These are phyloP conservation scores for Dioszegia hungarica DNA, from an alignment of 768 basidiomycete species.

Conservation along the genomic window DNA sequence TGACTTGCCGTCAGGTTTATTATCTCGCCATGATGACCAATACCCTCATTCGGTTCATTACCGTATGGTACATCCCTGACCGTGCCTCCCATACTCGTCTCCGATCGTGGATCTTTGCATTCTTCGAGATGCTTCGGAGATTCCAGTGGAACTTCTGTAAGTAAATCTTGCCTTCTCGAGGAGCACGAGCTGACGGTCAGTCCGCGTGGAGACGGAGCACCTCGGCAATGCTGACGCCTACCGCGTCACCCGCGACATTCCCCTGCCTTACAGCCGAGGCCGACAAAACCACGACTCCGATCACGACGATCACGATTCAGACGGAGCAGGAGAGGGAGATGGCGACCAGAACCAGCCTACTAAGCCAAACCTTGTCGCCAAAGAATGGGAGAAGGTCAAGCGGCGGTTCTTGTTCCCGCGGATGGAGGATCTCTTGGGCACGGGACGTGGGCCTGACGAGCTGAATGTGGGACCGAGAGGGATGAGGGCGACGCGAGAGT, in stretches of 20 bases:
- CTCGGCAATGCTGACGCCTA: slow-evolving; percentile 90
- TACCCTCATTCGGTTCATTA: slow-evolving; percentile 69
- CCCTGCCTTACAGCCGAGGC: slow-evolving; percentile 66
- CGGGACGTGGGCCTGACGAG: slow-evolving; percentile 34
- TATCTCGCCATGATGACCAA: slow-evolving; percentile 59
- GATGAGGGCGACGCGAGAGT: slow-evolving; percentile 26
- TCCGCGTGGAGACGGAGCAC: slow-evolving; percentile 84
- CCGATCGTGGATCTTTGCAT: slow-evolving; percentile 63
- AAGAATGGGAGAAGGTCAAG: neutral
- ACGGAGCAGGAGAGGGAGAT: slow-evolving; percentile 48
- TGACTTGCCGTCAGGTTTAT: slow-evolving; percentile 23
- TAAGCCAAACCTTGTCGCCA: slow-evolving; percentile 26
- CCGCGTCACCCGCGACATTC: slow-evolving; percentile 75
- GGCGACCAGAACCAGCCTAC: too few relatives aligned
- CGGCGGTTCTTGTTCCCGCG: neutral
- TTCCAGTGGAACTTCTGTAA: slow-evolving; percentile 89
- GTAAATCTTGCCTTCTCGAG: neutral
- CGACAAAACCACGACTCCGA: too few relatives aligned
- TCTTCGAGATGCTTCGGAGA: slow-evolving; percentile 72
- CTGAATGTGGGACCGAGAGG: slow-evolving; percentile 34
- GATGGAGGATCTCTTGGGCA: too few relatives aligned
- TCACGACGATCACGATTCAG: slow-evolving; percentile 49
- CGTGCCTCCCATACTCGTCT: slow-evolving; percentile 53
- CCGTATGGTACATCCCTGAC: slow-evolving; percentile 71
- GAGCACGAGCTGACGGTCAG: slow-evolving; percentile 46